Conservation (phyloP, 768 basidiomycete species). For the Russula griseocarnosa region DNA sequence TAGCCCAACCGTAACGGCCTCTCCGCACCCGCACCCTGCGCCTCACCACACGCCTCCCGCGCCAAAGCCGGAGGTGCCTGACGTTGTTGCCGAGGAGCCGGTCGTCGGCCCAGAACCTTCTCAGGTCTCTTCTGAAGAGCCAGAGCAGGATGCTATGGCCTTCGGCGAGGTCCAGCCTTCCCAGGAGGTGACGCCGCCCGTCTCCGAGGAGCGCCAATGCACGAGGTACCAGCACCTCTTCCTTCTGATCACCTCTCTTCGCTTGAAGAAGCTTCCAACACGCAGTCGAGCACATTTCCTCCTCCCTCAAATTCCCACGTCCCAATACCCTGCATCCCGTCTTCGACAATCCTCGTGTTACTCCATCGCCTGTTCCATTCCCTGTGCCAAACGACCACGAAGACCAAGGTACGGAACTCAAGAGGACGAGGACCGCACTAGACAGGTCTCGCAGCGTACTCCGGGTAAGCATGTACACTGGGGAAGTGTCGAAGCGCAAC, state of each 20-base stretch:
- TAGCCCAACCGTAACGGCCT: not conserved
- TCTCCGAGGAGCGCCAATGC: constrained; percentile 5
- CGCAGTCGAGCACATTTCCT: constrained; percentile 21
- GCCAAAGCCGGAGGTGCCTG: not conserved
- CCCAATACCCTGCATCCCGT: constrained; percentile 16
- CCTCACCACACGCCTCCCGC: not conserved
- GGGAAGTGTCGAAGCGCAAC: constrained; percentile 23
- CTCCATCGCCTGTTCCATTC: constrained; percentile 21
- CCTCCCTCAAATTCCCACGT: constrained; percentile 17
- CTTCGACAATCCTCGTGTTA: constrained; percentile 8
- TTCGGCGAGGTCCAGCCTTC: constrained; percentile 5
- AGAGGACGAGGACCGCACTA: constrained; percentile 23
- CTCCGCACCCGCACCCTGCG: not conserved
- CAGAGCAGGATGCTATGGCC: constrained; percentile 3
- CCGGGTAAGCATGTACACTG: constrained; percentile 24
- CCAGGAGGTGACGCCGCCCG: not conserved
- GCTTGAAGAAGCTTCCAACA: constrained; percentile 15
- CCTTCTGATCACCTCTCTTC: not conserved
- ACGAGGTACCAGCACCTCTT: not conserved
- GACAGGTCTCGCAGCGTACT: constrained; percentile 3
- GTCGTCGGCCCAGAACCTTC: constrained; percentile 6
- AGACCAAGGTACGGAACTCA: constrained; percentile 27
- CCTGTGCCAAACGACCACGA: constrained; percentile 17
- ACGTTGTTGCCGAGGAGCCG: constrained; percentile 3
- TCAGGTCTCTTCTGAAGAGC: constrained; percentile 11